These are phyloP conservation scores for Ceratobasidium sp. DNA, from an alignment of 1,284 basidiomycete genomes.

Conservation along the genomic window DNA sequence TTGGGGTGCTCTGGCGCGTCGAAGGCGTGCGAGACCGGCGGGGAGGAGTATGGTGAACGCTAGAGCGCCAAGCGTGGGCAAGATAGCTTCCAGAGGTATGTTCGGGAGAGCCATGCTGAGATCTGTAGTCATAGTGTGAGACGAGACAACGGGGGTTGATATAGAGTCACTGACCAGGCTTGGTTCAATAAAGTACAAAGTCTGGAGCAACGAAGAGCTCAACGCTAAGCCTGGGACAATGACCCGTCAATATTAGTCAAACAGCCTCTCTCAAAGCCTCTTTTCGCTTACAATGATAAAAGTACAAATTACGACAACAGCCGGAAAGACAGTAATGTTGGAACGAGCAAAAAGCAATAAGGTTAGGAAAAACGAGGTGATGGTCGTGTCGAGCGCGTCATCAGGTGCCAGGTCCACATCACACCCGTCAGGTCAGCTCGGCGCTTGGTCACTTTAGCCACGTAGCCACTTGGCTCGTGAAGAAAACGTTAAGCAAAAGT, in stretches of 20 bases:
- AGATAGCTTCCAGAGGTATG: constrained; percentile 3
- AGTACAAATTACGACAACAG: not conserved
- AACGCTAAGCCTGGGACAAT: not conserved
- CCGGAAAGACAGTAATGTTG: not conserved
- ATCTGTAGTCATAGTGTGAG: not conserved
- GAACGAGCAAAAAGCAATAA: constrained; percentile 2
- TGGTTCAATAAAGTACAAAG: not conserved
- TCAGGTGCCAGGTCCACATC: not conserved
- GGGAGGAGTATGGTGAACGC: constrained; percentile 27
- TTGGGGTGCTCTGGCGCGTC: not conserved
- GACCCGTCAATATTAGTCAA: not conserved
- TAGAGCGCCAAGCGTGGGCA: constrained; percentile 11
- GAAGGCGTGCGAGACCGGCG: not conserved
- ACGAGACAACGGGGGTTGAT: not conserved
- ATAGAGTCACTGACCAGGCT: not conserved
- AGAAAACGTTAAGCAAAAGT: not conserved
- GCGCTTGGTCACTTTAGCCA: not conserved
- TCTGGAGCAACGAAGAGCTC: not conserved
- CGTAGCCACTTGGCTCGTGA: not conserved
- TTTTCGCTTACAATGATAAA: not conserved
- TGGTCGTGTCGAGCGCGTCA: constrained; percentile 20
- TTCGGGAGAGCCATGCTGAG: constrained; percentile 8
- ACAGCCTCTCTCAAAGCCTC: not conserved
- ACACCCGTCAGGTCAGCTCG: not conserved
- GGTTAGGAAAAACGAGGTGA: constrained; percentile 2